phyloP scores from a whole-genome alignment of 2,329 filamentous ascomycete species.

The Aschersonia sp. region DNA sequence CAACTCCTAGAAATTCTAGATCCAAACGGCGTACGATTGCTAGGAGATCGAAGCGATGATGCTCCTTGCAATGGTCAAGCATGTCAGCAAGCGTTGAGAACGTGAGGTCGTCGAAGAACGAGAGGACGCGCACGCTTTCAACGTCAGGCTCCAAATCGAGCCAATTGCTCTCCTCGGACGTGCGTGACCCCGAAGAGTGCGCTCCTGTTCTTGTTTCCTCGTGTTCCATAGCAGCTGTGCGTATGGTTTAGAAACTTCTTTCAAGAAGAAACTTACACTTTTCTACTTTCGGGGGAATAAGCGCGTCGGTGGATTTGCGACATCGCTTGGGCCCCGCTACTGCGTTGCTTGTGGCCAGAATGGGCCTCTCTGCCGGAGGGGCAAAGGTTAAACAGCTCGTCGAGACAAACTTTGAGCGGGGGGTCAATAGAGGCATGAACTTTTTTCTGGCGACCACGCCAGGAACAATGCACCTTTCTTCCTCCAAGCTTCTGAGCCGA shows the following conservation, averaged over 20 bases:
- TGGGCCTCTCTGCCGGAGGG: too few species aligned
- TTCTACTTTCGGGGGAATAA: too few species aligned
- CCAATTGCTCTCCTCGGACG: conserved; percentile 33
- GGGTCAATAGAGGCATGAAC: too few species aligned
- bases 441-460: too few species aligned
- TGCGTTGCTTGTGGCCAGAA: too few species aligned
- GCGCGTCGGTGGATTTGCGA: too few species aligned
- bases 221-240: background rate
- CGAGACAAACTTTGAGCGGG: too few species aligned
- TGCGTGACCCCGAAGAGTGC: conserved; percentile 11
- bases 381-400: too few species aligned
- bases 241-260: too few species aligned
- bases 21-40: conserved; percentile 39
- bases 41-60: conserved; percentile 52
- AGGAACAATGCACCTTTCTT: background rate
- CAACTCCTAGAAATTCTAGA: conserved; percentile 58
- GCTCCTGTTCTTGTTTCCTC: conserved; percentile 4
- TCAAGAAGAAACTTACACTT: too few species aligned
- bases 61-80: conserved; percentile 53
- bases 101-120: conserved; percentile 51
- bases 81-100: conserved; percentile 51
- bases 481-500: background rate
- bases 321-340: too few species aligned
- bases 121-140: conserved; percentile 46
- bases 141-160: conserved; percentile 47